Evolutionary conservation across 495 filamentous ascomycete genomes (phyloP), one percentile per base, ranked within the genome.

Genomic region (Aspergillus coremiiformis): DNA sequence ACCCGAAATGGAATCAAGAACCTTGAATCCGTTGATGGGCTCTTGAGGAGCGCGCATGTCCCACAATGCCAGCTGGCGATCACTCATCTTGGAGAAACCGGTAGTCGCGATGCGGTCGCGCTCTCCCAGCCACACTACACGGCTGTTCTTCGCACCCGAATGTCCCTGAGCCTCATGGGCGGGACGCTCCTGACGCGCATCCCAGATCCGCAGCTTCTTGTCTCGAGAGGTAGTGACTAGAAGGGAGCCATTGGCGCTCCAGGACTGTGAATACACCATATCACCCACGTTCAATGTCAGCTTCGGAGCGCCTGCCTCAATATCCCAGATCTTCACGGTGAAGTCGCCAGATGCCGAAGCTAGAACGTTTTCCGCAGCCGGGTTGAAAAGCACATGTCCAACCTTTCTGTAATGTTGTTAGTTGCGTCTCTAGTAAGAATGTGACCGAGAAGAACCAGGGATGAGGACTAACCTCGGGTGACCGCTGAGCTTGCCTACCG

Each of bases 121-220:
- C 66, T 97, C 93, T 56, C 94, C 93, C 76, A 98, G 77, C 93
- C 93, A 98, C 14, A 95, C 90, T 15, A 84, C 82, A 58, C 93
- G 86, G 65, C 92, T 96, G 75, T 93, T 96, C 77, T 97, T 97
- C 54, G 94, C 94, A 22, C 93, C 93, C 20, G 82, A 74, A 68
- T 98, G 93, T 42, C 93, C 93, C 14, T 82, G 71, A 30, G 84
- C 82, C 66, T 95, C 93, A 54, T 94, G 86, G 2, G 83, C 89
- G 22, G 90, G 82, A 63, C 80, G 84, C 72, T 97, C 85, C 71
- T 96, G 91, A 64, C 93, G 83, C 20, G 90, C 87, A 77, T 98
- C 93, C 93, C 93, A 97, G 54, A 97, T 82, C 23, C 94, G 83
- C 49, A 98, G 78, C 76, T 95, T 97, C 82, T 98, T 98, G 79